Base-by-base conservation (phyloP, 2,329 filamentous ascomycete genomes). In the Coniochaeta sp. region DNA sequence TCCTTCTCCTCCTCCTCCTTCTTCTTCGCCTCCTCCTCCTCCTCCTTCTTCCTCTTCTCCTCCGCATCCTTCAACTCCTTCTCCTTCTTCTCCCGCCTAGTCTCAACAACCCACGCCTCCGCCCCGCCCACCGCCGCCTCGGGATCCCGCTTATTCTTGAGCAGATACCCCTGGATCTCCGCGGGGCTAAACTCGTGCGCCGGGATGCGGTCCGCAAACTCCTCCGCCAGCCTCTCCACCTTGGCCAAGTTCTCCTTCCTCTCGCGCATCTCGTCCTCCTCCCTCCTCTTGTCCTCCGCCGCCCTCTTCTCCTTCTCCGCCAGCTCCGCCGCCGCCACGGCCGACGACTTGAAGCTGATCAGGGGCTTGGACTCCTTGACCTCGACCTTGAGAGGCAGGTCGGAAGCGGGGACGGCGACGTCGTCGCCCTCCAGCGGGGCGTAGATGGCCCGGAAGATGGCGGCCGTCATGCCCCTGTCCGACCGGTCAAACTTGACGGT, bases 361-460 rank as follows among this genome's bases (percentile, higher is more conserved):
- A 17, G 11, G 11, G 44, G 36, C 9, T 60, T 61, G 28, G 50
- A 60, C 16, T 60, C 47, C 16, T 68, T 59, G 31, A 63, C 34
- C 26, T 68, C 58, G 31, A 63, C 34, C 26, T 64, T 40, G 0
- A 63, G 56, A 34, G 73, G 70, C 36, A 12, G 26, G 16, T 31
- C 54, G 9, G 34, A 12, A 14, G 40, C 33, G 19, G 28, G 6
- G 14, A 55, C 19, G 3, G 60, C 59, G 12, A 38, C 62, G 14
- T 79, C 74, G 59, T 83, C 82, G 8, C 79, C 76, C 61, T 79
- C 77, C n/a, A 80, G 69, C 1, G 72, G 77, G 0, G 81, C 77
- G 66, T 83, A 86, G 61, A 87, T 84, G 63, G 83, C 81, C 3
- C 76, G 76, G 75, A 86, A 87, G 62, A 87, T 81, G 59, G 80